phyloP scores from a whole-genome alignment of 352 stramenopile species.

The Thraustotheca clavata region DNA sequence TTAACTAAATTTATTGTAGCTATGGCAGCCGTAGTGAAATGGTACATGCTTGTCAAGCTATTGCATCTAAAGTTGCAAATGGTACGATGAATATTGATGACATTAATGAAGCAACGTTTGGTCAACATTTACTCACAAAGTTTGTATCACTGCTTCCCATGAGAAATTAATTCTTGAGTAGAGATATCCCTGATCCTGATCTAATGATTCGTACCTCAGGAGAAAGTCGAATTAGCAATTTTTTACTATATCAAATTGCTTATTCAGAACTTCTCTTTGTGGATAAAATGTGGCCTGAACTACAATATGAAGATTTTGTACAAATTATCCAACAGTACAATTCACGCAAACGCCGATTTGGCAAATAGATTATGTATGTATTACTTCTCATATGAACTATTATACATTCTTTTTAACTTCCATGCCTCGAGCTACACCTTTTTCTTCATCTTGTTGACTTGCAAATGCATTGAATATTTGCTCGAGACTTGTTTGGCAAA shows the following conservation, averaged over 20 bases:
- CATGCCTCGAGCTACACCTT: too few relatives aligned
- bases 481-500: constrained; percentile 77
- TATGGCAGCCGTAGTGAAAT: constrained; percentile 97
- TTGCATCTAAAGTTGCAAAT: constrained; percentile 75
- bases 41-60: constrained; percentile 79
- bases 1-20: constrained; percentile 33
- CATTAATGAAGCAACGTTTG: constrained; percentile 73
- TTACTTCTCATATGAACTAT: too few relatives aligned
- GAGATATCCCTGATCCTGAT: constrained; percentile 85
- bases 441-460: constrained; percentile 29
- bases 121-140: constrained; percentile 68
- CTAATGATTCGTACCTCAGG: constrained; percentile 93
- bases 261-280: constrained; percentile 95
- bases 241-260: constrained; percentile 93
- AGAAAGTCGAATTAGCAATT: constrained; percentile 94
- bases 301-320: constrained; percentile 76
- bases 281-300: constrained; percentile 94
- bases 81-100: constrained; percentile 51
- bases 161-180: constrained; percentile 23
- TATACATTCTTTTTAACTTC: not conserved
- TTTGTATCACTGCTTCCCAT: constrained; percentile 22
- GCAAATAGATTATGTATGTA: constrained; percentile 74
- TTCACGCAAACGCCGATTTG: constrained; percentile 80
- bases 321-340: constrained; percentile 79
- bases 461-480: constrained; percentile 86